Evolutionary conservation across 306 rosid genomes (phyloP), one percentile per base, ranked within the genome.

Genomic region (Psophocarpus tetragonolobus): DNA sequence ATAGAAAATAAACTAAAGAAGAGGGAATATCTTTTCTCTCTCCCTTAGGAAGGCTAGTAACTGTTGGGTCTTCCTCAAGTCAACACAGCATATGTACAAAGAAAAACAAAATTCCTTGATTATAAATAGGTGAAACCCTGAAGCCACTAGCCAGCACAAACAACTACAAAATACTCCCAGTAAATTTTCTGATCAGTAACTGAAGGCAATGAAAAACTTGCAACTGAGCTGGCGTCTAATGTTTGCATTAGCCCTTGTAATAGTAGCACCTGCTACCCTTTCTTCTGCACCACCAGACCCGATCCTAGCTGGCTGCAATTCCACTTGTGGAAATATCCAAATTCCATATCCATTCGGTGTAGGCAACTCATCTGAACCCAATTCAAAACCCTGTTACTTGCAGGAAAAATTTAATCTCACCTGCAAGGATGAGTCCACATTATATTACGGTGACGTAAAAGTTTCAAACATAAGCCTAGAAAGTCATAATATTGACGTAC

Each of bases 291-390:
- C 44, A 38, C 13, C 3, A 38, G 10, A 23, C 1, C 48, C 33
- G 63, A 60, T 83, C 15, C 38, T 27, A 1, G 57, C 48, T 36
- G 83, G 76, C 20, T 82, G 86, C 73, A 45, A 2, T 0, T 15
- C 30, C 20, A 23, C 33, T 1, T 87, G 90, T 23, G 94, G 91
- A 9, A n/a, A 50, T 5, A 4, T 90, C 1, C 3, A 30, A 12
- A 76, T 90, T 60, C 89, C 88, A 17, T 90, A 86, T 62, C 94
- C 92, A 6, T 90, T 87, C 30, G 88, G 94, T 2, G 23, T 18
- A 6, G 84, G 75, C 18, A 2, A 4, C 2, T 51, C 80, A 18
- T 15, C 8, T 0, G 9, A 10, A 6, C n/a, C 36, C 3, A 1
- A 9, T 6, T 3, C 5, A 1, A 1, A 11, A 8, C 6, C 38